Evolutionary conservation across 2,329 filamentous ascomycete species (phyloP).

Genomic region (Rhynchosporium agropyri): DNA sequence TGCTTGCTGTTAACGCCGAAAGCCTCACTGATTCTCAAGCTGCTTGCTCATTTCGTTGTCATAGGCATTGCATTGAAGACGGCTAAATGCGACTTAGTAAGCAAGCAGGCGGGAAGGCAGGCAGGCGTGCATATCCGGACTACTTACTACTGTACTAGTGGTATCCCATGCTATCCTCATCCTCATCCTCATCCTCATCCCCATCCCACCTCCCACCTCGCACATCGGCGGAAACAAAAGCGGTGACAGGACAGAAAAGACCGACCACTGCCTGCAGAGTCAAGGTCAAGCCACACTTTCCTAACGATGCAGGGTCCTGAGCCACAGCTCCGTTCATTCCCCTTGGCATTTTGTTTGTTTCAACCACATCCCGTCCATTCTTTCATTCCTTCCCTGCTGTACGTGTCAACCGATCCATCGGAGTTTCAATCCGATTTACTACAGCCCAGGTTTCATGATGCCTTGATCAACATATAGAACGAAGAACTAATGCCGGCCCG

Average conservation of each 20-base stretch:
- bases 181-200: too few relatives aligned
- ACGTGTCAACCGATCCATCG: neutral
- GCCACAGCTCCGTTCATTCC: constrained; percentile 1
- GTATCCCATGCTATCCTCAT: too few relatives aligned
- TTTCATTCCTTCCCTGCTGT: neutral
- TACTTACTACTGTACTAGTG: neutral
- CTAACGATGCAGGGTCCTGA: constrained; percentile 7
- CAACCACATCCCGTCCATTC: neutral
- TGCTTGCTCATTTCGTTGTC: neutral
- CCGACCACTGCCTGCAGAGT: too few relatives aligned
- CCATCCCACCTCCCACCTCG: too few relatives aligned
- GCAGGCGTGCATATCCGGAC: neutral
- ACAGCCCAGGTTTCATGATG: too few relatives aligned
- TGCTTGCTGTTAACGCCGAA: constrained; percentile 7
- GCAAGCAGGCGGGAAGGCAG: neutral
- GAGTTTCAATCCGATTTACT: neutral
- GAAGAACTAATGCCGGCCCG: neutral
- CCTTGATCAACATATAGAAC: neutral
- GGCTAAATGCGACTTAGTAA: neutral
- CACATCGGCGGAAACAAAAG: neutral
- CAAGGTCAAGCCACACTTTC: neutral
- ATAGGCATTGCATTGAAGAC: neutral
- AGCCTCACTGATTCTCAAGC: neutral
- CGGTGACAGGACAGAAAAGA: neutral
- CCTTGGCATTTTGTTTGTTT: neutral